A percentile compares a stretch with the other conserved stretches of the same genome.
Conservation (phyloP, 768 basidiomycete genomes). For the Mycena capillaripes region DNA sequence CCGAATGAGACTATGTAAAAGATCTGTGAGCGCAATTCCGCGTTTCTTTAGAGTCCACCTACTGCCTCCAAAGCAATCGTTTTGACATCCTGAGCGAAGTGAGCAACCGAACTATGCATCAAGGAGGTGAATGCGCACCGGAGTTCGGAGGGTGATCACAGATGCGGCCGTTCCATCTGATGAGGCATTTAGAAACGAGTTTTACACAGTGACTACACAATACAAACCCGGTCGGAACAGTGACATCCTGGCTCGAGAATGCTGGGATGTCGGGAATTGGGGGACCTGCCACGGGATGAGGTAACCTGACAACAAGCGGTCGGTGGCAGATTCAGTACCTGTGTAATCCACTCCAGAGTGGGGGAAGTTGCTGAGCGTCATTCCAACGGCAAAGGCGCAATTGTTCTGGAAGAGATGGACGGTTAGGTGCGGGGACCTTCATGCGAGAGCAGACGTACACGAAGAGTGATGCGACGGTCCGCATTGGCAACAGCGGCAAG, state of each 20-base stretch:
- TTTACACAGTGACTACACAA: neutral
- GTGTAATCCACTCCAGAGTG: slow-evolving; percentile 11
- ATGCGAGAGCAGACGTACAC: neutral
- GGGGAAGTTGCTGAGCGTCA: slow-evolving; percentile 24
- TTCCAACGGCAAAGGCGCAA: slow-evolving; percentile 18
- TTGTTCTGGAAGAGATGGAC: neutral
- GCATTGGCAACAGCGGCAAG: neutral
- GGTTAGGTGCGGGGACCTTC: neutral
- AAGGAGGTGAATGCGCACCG: neutral
- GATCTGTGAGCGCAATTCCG: neutral
- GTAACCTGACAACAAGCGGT: no score
- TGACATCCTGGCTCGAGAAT: neutral
- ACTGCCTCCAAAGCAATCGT: slow-evolving; percentile 28
- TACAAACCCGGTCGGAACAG: neutral
- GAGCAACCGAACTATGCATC: neutral
- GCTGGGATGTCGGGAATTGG: slow-evolving; percentile 15
- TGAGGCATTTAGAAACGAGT: neutral
- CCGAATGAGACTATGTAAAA: slow-evolving; percentile 22
- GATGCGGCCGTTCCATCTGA: slow-evolving; percentile 23
- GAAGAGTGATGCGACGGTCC: neutral
- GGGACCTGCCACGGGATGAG: neutral
- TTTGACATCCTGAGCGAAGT: slow-evolving; percentile 6
- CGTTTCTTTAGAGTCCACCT: neutral
- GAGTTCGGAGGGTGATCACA: slow-evolving; percentile 30
- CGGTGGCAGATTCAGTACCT: neutral